A percentile compares a stretch with the other conserved stretches of the same genome.
phyloP scores from a whole-genome alignment of 768 basidiomycete genomes.

The Clavulina sp. region DNA sequence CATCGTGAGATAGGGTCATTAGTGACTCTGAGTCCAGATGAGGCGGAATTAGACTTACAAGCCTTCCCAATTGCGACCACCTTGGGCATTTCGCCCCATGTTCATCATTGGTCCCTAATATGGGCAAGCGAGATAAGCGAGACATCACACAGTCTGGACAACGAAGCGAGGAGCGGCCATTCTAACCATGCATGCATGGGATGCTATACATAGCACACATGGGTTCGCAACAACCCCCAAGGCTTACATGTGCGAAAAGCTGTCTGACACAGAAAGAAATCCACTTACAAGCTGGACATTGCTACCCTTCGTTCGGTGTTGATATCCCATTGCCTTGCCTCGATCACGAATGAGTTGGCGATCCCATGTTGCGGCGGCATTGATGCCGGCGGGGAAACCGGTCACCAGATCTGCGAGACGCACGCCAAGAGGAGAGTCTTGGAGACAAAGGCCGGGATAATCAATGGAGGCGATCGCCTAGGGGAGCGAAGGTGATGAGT shows the following conservation, averaged over 20 bases:
- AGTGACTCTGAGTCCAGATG: constrained; percentile 23
- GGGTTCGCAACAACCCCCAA: no score
- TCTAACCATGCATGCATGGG: no score
- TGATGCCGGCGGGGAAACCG: constrained; percentile 72
- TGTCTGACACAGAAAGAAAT: no score
- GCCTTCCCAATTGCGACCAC: constrained; percentile 91
- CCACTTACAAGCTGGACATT: constrained; percentile 46
- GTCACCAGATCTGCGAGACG: constrained; percentile 56
- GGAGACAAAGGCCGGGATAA: constrained; percentile 12
- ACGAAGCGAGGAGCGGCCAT: no score
- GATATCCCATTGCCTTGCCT: constrained; percentile 55
- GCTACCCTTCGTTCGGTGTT: constrained; percentile 71
- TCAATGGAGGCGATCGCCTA: constrained; percentile 7
- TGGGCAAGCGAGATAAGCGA: no score
- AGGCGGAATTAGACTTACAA: constrained; percentile 8
- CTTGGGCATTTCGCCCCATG: constrained; percentile 39
- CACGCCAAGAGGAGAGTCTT: constrained; percentile 37
- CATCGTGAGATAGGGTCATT: neutral
- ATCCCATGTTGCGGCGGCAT: constrained; percentile 59
- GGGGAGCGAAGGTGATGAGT: neutral
- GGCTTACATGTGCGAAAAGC: no score
- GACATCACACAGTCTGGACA: no score
- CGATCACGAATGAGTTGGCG: constrained; percentile 22
- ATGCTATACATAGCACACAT: no score
- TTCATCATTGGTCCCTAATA: constrained; percentile 41